phyloP scores from a whole-genome alignment of 805 yeast species.

The Kregervanrija pseudodelftensis region DNA sequence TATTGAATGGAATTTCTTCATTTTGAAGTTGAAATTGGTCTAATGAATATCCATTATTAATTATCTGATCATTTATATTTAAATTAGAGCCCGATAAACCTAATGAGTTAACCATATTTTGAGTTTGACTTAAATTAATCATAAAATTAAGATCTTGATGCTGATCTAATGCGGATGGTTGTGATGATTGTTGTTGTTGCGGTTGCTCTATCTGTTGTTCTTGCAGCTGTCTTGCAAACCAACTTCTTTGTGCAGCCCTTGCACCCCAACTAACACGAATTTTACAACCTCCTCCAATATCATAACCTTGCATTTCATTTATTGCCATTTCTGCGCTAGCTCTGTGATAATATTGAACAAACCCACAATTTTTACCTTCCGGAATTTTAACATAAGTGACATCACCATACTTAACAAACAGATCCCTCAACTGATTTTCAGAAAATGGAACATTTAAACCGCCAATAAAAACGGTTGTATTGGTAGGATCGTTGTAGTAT shows the following conservation, averaged over 20 bases:
- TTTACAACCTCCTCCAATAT: constrained; percentile 69
- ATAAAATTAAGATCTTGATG: constrained; percentile 8
- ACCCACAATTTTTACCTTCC: constrained; percentile 72
- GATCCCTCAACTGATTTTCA: constrained; percentile 52
- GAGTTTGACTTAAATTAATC: constrained; percentile 9
- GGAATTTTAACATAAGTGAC: constrained; percentile 77
- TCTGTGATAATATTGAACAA: constrained; percentile 73
- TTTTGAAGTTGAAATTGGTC: constrained; percentile 17
- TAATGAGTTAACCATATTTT: constrained; percentile 16
- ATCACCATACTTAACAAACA: constrained; percentile 63
- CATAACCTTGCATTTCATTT: constrained; percentile 82
- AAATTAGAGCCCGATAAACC: constrained; percentile 20
- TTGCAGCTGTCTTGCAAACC: constrained; percentile 28
- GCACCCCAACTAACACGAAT: constrained; percentile 84
- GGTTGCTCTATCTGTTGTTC: constrained; percentile 24
- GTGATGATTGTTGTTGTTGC: constrained; percentile 18
- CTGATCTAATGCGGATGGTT: constrained; percentile 3
- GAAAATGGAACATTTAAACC: constrained; percentile 56
- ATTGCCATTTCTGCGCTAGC: constrained; percentile 83
- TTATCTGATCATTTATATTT: constrained; percentile 17
- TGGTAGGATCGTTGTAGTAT: constrained; percentile 67
- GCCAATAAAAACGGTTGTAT: constrained; percentile 75
- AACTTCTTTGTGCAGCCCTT: constrained; percentile 40
- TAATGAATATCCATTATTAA: constrained; percentile 7
- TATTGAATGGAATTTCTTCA: constrained; percentile 23